Evolutionary conservation across 106 monocot genomes (phyloP), one percentile per base, ranked within the genome.

Genomic region (Alisma plantagoaquatica): DNA sequence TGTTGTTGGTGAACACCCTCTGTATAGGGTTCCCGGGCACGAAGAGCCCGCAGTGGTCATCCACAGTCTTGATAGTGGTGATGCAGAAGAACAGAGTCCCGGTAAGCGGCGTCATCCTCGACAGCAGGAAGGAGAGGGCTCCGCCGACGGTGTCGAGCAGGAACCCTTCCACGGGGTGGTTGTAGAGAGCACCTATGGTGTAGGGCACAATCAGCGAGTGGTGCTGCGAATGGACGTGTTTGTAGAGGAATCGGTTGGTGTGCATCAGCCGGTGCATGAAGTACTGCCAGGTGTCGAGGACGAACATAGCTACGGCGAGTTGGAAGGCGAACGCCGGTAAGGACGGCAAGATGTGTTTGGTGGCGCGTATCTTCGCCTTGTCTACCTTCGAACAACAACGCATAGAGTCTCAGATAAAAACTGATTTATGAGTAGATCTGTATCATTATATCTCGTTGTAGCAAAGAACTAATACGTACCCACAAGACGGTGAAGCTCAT

Each of bases 401-500:
- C n/a, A n/a, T n/a, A n/a, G n/a, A n/a, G n/a, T n/a, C n/a, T n/a
- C n/a, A n/a, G n/a, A 38, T 38, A 38, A 7, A 38, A 7, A 38
- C 35, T 38, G 35, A 7, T 6, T 38, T 6, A 38, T 38, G n/a
- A n/a, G n/a, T n/a, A n/a, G n/a, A n/a, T n/a, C n/a, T n/a, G n/a
- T n/a, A n/a, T n/a, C n/a, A n/a, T n/a, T n/a, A n/a, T n/a, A n/a
- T n/a, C n/a, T n/a, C n/a, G n/a, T n/a, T n/a, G n/a, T n/a, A n/a
- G n/a, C n/a, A n/a, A n/a, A n/a, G n/a, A n/a, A n/a, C n/a, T n/a
- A n/a, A n/a, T 38, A 14, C 49, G 15, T 20, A 80, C 86, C 33
- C n/a, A 56, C 71, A 86, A 86, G 11, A 76, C 23, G 51, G 66
- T 58, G 44, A 86, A 57, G 50, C 80, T 67, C 53, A 86, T 61